Percentiles rank a stretch among this genome's conserved stretches.
Evolutionary conservation across 2,329 filamentous ascomycete genomes (phyloP).

Genomic region (Sclerotinia spermophila): DNA sequence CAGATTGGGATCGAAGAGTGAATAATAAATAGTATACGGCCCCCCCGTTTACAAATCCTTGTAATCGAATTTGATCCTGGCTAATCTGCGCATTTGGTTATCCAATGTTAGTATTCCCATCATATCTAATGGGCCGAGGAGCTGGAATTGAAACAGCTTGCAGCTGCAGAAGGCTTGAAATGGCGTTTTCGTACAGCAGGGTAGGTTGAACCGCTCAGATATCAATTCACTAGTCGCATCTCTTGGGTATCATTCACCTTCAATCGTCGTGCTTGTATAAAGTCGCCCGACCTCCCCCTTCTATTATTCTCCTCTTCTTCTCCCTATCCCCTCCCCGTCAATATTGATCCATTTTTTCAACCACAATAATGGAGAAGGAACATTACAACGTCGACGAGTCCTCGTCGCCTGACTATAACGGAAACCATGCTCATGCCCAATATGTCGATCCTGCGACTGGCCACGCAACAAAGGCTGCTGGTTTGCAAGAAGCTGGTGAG

Average conservation of each 20-base stretch:
- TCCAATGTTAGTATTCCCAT: not conserved
- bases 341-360: not conserved
- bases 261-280: conserved; percentile 4
- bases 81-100: not conserved
- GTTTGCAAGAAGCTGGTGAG: conserved; percentile 47
- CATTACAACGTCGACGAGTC: conserved; percentile 26
- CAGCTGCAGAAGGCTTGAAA: conserved; percentile 9
- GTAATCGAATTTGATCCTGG: not conserved
- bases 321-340: not conserved
- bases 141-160: conserved; percentile 13
- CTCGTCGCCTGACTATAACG: conserved; percentile 24
- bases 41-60: not conserved
- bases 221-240: conserved; percentile 13
- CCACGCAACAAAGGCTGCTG: conserved; percentile 34
- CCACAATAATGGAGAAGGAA: conserved; percentile 32
- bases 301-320: not conserved
- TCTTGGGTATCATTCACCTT: conserved; percentile 2
- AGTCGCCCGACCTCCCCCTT: not conserved
- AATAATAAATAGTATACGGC: not conserved
- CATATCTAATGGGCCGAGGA: conserved; percentile 15
- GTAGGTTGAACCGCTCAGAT: not conserved
- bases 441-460: conserved; percentile 29
- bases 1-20: not conserved
- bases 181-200: conserved; percentile 11
- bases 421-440: conserved; percentile 20